phyloP scores from a whole-genome alignment of 441 rosid species.

The Euphorbia schlechtendalii region DNA sequence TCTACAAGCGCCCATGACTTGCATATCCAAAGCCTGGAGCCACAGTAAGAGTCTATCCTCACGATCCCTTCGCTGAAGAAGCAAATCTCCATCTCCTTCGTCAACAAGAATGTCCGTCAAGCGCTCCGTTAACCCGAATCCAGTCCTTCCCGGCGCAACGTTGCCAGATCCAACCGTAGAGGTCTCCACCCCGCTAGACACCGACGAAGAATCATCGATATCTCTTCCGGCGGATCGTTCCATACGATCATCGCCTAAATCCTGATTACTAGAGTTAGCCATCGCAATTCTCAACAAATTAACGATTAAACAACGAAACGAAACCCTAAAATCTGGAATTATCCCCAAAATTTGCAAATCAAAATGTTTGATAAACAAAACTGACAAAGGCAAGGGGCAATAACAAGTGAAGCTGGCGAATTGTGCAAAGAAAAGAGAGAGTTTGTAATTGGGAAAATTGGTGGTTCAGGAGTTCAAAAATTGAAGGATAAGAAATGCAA shows the following conservation, averaged over 20 bases:
- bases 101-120: conserved; percentile 44
- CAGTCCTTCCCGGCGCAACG: conserved; percentile 25
- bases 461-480: neutral
- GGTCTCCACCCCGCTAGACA: conserved; percentile 28
- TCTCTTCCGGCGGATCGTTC: conserved; percentile 39
- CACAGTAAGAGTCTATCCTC: conserved; percentile 77
- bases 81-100: conserved; percentile 56
- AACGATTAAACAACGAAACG: conserved; percentile 1
- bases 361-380: neutral
- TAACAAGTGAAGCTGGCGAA: neutral
- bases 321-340: conserved; percentile 17
- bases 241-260: conserved; percentile 28
- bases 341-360: neutral
- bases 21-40: conserved; percentile 88
- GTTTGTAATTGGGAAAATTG: conserved; percentile 11
- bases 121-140: conserved; percentile 45
- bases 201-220: conserved; percentile 24
- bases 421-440: conserved; percentile 16
- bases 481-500: neutral
- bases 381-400: neutral
- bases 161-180: conserved; percentile 38
- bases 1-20: conserved; percentile 87
- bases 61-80: conserved; percentile 52
- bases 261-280: conserved; percentile 44
- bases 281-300: conserved; percentile 25